Evolutionary conservation across 2,329 filamentous ascomycete species (phyloP), one percentile per base, ranked within the genome.

Genomic region (Phialemoniopsis sp.): DNA sequence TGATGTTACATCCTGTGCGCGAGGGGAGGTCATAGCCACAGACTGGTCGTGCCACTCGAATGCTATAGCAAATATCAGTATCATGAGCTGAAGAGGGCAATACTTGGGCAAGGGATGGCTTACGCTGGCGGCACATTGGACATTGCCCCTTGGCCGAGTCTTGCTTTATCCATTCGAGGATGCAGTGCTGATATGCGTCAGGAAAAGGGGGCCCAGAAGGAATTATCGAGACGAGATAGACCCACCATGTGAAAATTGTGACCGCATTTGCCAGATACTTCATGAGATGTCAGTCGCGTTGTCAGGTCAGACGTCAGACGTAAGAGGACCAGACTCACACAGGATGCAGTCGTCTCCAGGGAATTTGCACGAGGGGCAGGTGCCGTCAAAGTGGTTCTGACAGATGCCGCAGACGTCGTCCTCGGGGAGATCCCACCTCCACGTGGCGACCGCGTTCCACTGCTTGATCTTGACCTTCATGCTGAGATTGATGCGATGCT

Each of bases 321-420:
- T n/a, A n/a, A n/a, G n/a, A n/a, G n/a, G 44, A 26, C 15, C 3
- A 16, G 32, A 70, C 84, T 62, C 68, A 96, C 91, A 74, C 43
- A 98, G 73, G 43, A 87, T 87, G 66, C 93, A 98, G 59, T 96
- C 90, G 55, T 98, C 93, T 42, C 93, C 93, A 13, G 93, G 93
- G 58, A 89, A 97, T 73, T 94, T 95, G 81, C 93, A 98, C 40
- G 89, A 94, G 34, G 93, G 90, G 70, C 93, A 98, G 18, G 93
- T 97, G 43, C 90, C 91, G 61, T 98, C 93, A 59, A 97, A 98
- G 56, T 95, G 87, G 46, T 95, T 90, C 59, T 95, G 91, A 66
- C 93, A 98, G 67, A 98, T 98, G 54, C 93, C 93, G 55, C 93
- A 98, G 46, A 97, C 90, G 60, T 98, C 91, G 67, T 96, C 91